Percentiles rank a stretch among this genome's conserved stretches.
phyloP scores from a whole-genome alignment of 2,329 filamentous ascomycete species.

The Sclerotinia subarctica region DNA sequence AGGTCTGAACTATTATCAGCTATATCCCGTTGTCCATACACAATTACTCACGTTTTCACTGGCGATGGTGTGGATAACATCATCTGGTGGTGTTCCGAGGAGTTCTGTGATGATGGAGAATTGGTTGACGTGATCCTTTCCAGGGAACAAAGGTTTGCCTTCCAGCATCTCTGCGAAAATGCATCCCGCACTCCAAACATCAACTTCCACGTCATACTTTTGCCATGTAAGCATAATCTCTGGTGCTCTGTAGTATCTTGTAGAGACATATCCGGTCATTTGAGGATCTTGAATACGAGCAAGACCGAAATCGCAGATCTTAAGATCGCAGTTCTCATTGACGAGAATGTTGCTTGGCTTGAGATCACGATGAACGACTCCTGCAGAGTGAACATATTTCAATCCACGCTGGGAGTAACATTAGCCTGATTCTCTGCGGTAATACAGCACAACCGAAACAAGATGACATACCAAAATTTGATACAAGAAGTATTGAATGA shows the following conservation, averaged over 20 bases:
- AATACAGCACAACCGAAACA: neutral
- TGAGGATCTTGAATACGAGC: constrained; percentile 98
- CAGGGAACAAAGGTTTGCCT: constrained; percentile 95
- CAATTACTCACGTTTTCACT: constrained; percentile 78
- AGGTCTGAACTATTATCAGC: constrained; percentile 57
- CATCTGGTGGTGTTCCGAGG: constrained; percentile 91
- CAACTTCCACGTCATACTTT: constrained; percentile 98
- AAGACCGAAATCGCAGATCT: constrained; percentile 98
- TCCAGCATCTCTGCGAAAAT: constrained; percentile 99
- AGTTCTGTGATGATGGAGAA: constrained; percentile 99
- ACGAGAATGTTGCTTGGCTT: constrained; percentile 99
- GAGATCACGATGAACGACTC: constrained; percentile 94
- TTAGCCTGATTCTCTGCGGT: constrained; percentile 22
- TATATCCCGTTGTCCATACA: constrained; percentile 13
- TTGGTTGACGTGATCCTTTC: constrained; percentile 99
- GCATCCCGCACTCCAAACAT: constrained; percentile 98
- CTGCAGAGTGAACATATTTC: constrained; percentile 98
- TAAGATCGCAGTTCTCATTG: constrained; percentile 99
- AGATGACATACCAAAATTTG: constrained; percentile 79
- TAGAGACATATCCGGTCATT: constrained; percentile 99
- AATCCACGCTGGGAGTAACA: constrained; percentile 68
- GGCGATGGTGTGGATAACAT: constrained; percentile 97
- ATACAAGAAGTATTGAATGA: constrained; percentile 99
- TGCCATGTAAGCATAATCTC: constrained; percentile 99
- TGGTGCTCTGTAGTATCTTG: constrained; percentile 95